Evolutionary conservation across 495 filamentous ascomycete genomes (phyloP).

Genomic region (Hyaloscypha variabilis): DNA sequence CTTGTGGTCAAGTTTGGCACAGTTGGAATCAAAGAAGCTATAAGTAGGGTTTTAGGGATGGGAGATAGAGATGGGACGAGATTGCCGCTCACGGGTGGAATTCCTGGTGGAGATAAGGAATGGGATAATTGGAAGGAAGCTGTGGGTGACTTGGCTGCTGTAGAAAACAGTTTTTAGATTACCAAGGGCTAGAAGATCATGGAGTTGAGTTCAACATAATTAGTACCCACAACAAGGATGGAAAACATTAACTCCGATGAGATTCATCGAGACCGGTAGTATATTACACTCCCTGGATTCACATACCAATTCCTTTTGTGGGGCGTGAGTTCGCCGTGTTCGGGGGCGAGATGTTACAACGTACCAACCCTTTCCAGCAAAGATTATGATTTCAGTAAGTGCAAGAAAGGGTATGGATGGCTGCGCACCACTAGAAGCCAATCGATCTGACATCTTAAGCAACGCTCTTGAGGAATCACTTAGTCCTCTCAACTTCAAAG

Average conservation of each 20-base stretch:
- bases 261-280: too few species aligned
- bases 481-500: slow-evolving; percentile 30
- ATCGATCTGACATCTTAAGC: neutral
- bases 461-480: neutral
- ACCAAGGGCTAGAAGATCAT: neutral
- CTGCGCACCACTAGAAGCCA: neutral
- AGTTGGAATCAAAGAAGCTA: slow-evolving; percentile 65
- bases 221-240: neutral
- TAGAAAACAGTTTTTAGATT: slow-evolving; percentile 38
- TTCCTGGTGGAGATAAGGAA: slow-evolving; percentile 50
- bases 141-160: slow-evolving; percentile 38
- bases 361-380: neutral
- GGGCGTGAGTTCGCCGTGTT: neutral
- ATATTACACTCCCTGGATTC: neutral
- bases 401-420: neutral
- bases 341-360: neutral
- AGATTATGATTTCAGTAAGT: neutral
- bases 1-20: slow-evolving; percentile 58
- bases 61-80: slow-evolving; percentile 58
- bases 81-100: slow-evolving; percentile 53
- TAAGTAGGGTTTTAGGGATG: slow-evolving; percentile 52
- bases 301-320: neutral
- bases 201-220: neutral
- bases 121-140: slow-evolving; percentile 46
- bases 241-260: too few species aligned